A percentile compares a stretch with the other conserved stretches of the same genome.
Conservation (phyloP, 2,329 filamentous ascomycete genomes). For the Emydomyces testavorans region DNA sequence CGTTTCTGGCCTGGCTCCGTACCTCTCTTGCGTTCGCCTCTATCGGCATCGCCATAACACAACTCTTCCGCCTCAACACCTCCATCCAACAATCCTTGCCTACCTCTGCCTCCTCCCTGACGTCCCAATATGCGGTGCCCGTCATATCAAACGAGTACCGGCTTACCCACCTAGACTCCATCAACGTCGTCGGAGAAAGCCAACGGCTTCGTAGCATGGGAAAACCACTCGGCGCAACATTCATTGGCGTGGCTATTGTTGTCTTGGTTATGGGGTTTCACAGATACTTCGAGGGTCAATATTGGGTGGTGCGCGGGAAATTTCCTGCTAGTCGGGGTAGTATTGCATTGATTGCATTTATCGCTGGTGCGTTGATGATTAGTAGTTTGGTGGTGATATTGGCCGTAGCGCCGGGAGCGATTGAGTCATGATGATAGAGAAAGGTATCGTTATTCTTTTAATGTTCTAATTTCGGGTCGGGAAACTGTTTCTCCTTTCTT, state of each 20-base stretch:
- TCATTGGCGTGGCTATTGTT: slow-evolving; percentile 50
- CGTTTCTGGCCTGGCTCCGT: slow-evolving; percentile 57
- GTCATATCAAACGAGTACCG: slow-evolving; percentile 19
- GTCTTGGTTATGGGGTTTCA: slow-evolving; percentile 53
- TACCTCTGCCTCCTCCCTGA: slow-evolving; percentile 12
- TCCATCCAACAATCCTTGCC: slow-evolving; percentile 26
- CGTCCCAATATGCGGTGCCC: slow-evolving; percentile 16
- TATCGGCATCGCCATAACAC: slow-evolving; percentile 55
- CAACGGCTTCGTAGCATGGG: slow-evolving; percentile 41
- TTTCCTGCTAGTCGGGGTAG: slow-evolving; percentile 54
- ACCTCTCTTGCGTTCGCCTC: slow-evolving; percentile 54
- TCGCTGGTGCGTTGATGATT: slow-evolving; percentile 47
- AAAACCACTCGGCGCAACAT: slow-evolving; percentile 53
- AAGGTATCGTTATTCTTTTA: background rate
- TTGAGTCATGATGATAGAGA: slow-evolving; percentile 9
- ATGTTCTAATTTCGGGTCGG: background rate
- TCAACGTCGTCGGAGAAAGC: slow-evolving; percentile 14
- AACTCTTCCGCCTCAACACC: slow-evolving; percentile 54
- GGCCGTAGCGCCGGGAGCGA: slow-evolving; percentile 39
- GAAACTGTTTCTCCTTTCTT: background rate
- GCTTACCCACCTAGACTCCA: slow-evolving; percentile 16
- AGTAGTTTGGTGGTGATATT: slow-evolving; percentile 50
- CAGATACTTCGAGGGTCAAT: slow-evolving; percentile 55
- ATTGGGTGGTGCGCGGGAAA: slow-evolving; percentile 55
- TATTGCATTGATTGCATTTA: slow-evolving; percentile 45